These are phyloP conservation scores for Adansonia grandidieri DNA, from an alignment of 441 rosid genomes.

Conservation along the genomic window DNA sequence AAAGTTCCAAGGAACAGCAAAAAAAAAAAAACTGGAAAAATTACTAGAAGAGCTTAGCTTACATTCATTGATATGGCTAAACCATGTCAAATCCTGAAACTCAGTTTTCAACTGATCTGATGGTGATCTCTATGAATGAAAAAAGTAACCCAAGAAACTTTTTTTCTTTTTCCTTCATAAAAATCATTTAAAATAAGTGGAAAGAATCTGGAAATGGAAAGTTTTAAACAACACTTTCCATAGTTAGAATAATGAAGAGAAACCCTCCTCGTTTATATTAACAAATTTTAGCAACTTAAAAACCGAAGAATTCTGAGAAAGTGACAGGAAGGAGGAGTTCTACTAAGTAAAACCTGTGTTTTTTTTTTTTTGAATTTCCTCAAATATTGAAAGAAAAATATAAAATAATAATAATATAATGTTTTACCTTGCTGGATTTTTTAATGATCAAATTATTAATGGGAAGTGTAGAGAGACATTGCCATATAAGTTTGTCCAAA, in stretches of 20 bases:
- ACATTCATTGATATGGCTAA: too few species aligned
- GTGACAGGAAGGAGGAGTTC: not conserved
- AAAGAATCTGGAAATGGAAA: conserved; percentile 29
- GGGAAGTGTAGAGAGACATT: conserved; percentile 21
- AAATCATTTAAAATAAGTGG: not conserved
- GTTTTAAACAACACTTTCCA: conserved; percentile 20
- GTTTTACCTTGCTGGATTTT: not conserved
- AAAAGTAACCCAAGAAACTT: not conserved
- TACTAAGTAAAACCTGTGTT: not conserved
- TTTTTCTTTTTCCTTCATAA: not conserved
- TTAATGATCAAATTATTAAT: not conserved
- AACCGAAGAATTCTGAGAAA: conserved; percentile 18
- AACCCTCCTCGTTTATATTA: not conserved
- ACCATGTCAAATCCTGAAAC: too few species aligned
- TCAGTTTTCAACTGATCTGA: not conserved
- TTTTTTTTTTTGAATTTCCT: not conserved
- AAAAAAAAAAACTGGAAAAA: not conserved
- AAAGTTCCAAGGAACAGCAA: not conserved
- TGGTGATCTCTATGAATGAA: not conserved
- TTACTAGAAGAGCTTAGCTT: too few species aligned
- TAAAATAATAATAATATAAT: too few species aligned
- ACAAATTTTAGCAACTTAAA: not conserved
- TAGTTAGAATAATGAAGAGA: conserved; percentile 17
- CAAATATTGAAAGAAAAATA: not conserved
- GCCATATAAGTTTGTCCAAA: conserved; percentile 26